These are phyloP conservation scores for Suillus weaverae DNA, from an alignment of 768 basidiomycete genomes.

Conservation along the genomic window DNA sequence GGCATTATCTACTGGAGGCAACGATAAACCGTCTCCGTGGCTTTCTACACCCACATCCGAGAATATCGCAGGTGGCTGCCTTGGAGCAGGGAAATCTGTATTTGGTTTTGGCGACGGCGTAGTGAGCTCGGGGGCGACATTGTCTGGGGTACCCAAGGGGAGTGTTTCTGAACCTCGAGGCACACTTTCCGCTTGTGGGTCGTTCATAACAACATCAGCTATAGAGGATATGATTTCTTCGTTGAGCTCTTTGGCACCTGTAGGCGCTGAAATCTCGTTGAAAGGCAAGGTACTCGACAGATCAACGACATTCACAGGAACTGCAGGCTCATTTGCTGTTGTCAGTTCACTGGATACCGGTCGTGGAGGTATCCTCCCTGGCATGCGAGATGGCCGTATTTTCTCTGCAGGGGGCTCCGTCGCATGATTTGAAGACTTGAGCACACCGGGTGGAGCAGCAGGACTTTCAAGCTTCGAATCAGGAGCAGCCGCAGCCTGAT, in stretches of 20 bases:
- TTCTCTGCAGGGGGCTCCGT: background rate
- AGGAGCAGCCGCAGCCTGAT: conserved; percentile 8
- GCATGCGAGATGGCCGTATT: conserved; percentile 1
- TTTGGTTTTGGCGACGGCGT: background rate
- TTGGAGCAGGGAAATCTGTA: background rate
- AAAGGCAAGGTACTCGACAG: background rate
- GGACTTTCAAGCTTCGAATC: background rate
- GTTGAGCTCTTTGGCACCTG: background rate
- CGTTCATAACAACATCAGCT: background rate
- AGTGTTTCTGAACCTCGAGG: background rate
- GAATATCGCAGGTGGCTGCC: background rate
- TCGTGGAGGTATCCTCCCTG: background rate
- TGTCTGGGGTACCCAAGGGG: background rate
- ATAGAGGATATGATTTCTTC: background rate
- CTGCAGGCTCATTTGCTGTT: background rate
- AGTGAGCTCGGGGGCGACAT: background rate
- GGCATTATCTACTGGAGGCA: background rate
- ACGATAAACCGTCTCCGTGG: background rate
- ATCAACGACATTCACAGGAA: background rate
- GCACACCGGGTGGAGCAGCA: background rate
- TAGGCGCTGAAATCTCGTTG: background rate
- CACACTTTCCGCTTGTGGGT: background rate
- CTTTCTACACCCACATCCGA: background rate
- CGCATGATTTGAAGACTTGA: background rate
- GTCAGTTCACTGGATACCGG: background rate